These are phyloP conservation scores for Citropsis articulata DNA, from an alignment of 345 rosid species.

Conservation along the genomic window DNA sequence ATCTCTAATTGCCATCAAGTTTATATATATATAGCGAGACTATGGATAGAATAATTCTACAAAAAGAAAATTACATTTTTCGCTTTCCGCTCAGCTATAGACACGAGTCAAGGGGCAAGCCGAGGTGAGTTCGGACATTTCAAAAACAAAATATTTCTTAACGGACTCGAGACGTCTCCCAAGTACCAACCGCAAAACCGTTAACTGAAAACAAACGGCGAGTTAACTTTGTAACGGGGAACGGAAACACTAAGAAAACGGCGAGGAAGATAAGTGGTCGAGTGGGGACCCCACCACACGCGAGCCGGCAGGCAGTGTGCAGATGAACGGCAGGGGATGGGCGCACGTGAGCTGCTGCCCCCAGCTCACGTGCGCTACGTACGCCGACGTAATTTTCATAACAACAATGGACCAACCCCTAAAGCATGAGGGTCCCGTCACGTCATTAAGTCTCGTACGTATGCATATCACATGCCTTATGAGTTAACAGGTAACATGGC, in stretches of 20 bases:
- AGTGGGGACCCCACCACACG: slow-evolving; percentile 33
- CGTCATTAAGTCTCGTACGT: background rate
- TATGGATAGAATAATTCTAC: too few species aligned
- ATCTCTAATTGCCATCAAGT: too few species aligned
- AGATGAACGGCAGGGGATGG: slow-evolving; percentile 45
- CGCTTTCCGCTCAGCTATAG: background rate
- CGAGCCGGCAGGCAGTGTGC: slow-evolving; percentile 35
- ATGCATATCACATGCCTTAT: background rate
- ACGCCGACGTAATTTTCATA: slow-evolving; percentile 3
- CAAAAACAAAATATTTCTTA: background rate
- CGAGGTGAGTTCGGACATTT: slow-evolving; percentile 4
- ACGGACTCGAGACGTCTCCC: background rate
- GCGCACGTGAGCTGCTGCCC: slow-evolving; percentile 39
- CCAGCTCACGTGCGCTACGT: slow-evolving; percentile 32
- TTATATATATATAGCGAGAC: too few species aligned
- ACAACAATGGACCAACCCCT: background rate
- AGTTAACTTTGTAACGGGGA: background rate
- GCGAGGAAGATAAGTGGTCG: background rate
- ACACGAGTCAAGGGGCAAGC: background rate
- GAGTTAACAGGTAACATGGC: background rate
- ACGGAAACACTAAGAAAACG: background rate
- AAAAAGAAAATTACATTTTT: background rate
- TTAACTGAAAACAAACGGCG: slow-evolving; percentile 2
- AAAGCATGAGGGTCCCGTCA: background rate
- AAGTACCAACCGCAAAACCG: slow-evolving; percentile 4